Conservation (phyloP, 768 basidiomycete genomes). For the Candolleomyces efflorescens region DNA sequence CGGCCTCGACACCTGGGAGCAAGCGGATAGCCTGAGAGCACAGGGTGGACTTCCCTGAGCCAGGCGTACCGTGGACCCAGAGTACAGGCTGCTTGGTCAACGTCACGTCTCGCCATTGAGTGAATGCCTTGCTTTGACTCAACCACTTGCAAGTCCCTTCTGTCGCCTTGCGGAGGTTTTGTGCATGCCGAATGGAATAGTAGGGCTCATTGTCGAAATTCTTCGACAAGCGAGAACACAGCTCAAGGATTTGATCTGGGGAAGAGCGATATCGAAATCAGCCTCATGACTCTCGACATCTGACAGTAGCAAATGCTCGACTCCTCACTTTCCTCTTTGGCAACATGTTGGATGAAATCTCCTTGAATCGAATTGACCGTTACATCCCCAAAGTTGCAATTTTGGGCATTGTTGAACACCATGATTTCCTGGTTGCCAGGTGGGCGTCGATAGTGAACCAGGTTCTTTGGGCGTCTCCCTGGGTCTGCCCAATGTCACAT, state of each 20-base stretch:
- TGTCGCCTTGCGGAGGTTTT: background rate
- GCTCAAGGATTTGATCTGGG: background rate
- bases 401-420: no score
- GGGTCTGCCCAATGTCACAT: no score
- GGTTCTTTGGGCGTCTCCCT: no score
- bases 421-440: no score
- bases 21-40: slow-evolving; percentile 13
- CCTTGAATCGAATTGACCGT: no score
- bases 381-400: no score
- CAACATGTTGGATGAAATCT: no score
- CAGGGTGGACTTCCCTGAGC: slow-evolving; percentile 18
- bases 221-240: background rate
- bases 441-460: no score
- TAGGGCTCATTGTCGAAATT: background rate
- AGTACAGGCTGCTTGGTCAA: slow-evolving; percentile 8
- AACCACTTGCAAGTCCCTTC: slow-evolving; percentile 2
- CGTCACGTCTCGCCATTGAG: slow-evolving; percentile 2
- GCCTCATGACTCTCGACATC: no score
- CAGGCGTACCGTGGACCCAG: slow-evolving; percentile 17
- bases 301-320: no score
- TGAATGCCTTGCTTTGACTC: background rate
- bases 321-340: no score
- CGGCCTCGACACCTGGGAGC: background rate
- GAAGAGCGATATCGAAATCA: background rate
- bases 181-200: background rate